Evolutionary conservation across 768 basidiomycete species (phyloP).

Genomic region (Trametes coccinea): DNA sequence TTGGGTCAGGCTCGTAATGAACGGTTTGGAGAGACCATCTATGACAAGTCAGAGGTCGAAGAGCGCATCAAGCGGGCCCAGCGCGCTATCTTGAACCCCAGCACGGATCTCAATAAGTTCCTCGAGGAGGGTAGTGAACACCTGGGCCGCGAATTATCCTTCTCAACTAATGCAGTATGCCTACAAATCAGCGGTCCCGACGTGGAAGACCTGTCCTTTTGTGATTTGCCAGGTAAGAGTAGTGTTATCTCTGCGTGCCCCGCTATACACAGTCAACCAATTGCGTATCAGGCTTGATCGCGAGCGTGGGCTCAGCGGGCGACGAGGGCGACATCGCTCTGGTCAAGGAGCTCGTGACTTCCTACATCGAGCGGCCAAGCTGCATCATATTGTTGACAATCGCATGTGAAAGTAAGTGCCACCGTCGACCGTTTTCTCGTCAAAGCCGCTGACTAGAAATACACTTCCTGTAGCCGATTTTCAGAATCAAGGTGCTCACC

Average conservation of each 20-base stretch:
- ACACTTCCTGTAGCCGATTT: constrained; percentile 58
- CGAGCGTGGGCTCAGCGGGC: constrained; percentile 38
- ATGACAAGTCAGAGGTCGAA: constrained; percentile 54
- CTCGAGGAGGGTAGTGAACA: constrained; percentile 33
- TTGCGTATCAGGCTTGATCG: constrained; percentile 51
- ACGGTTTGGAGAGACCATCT: constrained; percentile 42
- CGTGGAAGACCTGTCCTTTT: constrained; percentile 42
- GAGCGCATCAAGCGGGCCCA: constrained; percentile 69
- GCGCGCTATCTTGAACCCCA: constrained; percentile 64
- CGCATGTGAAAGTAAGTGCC: constrained; percentile 60
- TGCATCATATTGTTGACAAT: constrained; percentile 63
- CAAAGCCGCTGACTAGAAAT: neutral
- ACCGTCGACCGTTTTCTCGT: neutral
- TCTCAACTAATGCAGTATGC: constrained; percentile 39
- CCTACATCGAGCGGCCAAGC: constrained; percentile 61
- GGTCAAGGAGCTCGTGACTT: constrained; percentile 54
- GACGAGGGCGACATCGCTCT: constrained; percentile 59
- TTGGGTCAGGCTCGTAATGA: constrained; percentile 37
- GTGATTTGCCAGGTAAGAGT: constrained; percentile 41
- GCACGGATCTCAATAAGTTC: constrained; percentile 34
- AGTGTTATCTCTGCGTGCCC: neutral
- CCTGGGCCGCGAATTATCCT: constrained; percentile 26
- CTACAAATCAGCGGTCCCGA: constrained; percentile 40
- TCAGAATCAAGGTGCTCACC: constrained; percentile 75
- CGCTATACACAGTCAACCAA: neutral